These are phyloP conservation scores for Neoboletus magnificus DNA, from an alignment of 768 basidiomycete species.

Conservation along the genomic window DNA sequence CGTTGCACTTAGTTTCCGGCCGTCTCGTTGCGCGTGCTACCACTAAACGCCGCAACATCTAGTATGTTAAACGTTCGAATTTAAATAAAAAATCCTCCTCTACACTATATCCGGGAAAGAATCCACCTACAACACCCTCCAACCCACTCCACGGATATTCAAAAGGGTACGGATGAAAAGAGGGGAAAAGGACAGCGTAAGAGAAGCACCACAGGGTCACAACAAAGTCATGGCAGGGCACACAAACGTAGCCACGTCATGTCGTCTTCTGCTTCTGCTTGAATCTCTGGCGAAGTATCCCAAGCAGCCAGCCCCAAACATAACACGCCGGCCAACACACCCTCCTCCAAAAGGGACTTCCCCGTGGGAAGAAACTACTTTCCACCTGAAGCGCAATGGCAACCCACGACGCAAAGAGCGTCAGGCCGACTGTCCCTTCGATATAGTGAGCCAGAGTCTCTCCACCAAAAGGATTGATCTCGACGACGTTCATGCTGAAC, in stretches of 20 bases:
- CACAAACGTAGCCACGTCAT: not conserved
- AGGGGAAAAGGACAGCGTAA: not conserved
- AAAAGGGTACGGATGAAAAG: not conserved
- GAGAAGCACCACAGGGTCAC: not conserved
- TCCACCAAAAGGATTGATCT: slow-evolving; percentile 32
- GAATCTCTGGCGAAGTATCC: not conserved
- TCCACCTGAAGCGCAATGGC: slow-evolving; percentile 48
- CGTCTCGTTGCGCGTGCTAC: too few relatives aligned
- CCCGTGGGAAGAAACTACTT: slow-evolving; percentile 19
- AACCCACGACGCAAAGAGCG: slow-evolving; percentile 50
- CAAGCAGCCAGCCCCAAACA: not conserved
- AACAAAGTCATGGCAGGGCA: not conserved
- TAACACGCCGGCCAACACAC: slow-evolving; percentile 21
- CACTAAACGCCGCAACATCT: not conserved
- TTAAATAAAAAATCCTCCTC: not conserved
- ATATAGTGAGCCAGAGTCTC: slow-evolving; percentile 39
- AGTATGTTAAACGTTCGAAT: not conserved
- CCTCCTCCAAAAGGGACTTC: slow-evolving; percentile 18
- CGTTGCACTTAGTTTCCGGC: too few relatives aligned
- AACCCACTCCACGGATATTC: not conserved
- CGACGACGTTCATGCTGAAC: slow-evolving; percentile 56
- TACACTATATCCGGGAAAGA: not conserved
- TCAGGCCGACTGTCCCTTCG: slow-evolving; percentile 43
- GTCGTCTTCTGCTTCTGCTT: slow-evolving; percentile 1
- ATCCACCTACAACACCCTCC: not conserved